phyloP scores from a whole-genome alignment of 805 yeast species.

The Pichia heedii region DNA sequence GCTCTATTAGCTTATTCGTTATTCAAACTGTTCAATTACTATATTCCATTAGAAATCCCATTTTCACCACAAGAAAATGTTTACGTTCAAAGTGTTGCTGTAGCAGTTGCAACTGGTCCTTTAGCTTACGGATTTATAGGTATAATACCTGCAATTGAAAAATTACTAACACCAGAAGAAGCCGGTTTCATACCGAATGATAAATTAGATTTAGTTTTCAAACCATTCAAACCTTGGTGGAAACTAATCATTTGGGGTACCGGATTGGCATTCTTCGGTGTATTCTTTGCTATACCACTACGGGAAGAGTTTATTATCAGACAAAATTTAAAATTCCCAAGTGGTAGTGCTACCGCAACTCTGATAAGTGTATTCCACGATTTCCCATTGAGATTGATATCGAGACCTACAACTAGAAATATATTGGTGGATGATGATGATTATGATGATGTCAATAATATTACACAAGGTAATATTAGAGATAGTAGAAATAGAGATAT shows the following conservation, averaged over 20 bases:
- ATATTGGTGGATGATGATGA: neutral
- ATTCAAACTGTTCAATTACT: conserved; percentile 47
- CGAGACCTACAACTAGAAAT: neutral
- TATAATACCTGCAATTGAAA: conserved; percentile 91
- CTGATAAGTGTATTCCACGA: conserved; percentile 81
- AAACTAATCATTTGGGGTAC: conserved; percentile 74
- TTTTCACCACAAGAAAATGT: conserved; percentile 92
- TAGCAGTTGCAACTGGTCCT: conserved; percentile 97
- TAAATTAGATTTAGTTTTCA: conserved; percentile 12
- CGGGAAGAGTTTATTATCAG: conserved; percentile 79
- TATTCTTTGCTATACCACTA: conserved; percentile 86
- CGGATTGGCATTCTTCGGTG: conserved; percentile 90
- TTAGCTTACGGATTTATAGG: conserved; percentile 93
- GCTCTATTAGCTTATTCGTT: conserved; percentile 81
- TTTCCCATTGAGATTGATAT: conserved; percentile 24
- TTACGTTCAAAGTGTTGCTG: conserved; percentile 83
- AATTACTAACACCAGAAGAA: conserved; percentile 71
- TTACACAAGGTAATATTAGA: neutral
- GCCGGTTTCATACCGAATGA: conserved; percentile 42
- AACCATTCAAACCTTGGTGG: conserved; percentile 26
- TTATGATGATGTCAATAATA: neutral
- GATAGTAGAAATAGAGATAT: too few relatives aligned
- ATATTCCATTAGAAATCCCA: conserved; percentile 27
- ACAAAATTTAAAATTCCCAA: conserved; percentile 85
- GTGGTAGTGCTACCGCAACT: conserved; percentile 95